Percentiles rank a stretch among this genome's conserved stretches.
Evolutionary conservation across 257 asterid species (phyloP).

Genomic region (Fraxinus quadrangulata): DNA sequence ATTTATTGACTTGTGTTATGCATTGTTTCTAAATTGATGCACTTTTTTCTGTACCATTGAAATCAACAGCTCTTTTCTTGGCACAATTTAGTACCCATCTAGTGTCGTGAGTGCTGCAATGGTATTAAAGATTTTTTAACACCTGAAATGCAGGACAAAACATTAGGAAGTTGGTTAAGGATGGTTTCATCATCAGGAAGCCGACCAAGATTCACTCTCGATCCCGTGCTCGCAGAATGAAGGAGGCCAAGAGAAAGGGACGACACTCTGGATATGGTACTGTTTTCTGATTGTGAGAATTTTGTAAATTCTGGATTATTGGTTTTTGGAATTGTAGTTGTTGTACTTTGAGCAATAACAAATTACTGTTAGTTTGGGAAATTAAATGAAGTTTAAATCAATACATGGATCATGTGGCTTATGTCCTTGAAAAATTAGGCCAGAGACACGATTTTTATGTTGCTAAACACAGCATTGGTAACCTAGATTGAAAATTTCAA

Average conservation of each 20-base stretch:
- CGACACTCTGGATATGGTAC: conserved; percentile 39
- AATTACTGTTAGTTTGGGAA: not conserved
- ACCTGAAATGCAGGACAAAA: conserved; percentile 36
- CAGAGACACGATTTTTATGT: not conserved
- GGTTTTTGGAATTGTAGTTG: not conserved
- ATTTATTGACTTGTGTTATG: not conserved
- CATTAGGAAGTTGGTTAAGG: conserved; percentile 49
- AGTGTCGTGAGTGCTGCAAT: not conserved
- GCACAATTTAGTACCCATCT: not conserved
- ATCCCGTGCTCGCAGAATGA: conserved; percentile 33
- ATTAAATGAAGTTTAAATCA: not conserved
- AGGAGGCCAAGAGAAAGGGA: conserved; percentile 33
- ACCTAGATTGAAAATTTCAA: not conserved
- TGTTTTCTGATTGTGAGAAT: not conserved
- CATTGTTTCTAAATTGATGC: not conserved
- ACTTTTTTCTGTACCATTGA: too few species aligned
- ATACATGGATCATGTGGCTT: not conserved
- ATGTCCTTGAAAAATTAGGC: not conserved
- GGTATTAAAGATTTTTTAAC: not conserved
- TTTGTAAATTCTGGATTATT: not conserved
- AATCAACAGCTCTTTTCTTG: too few species aligned
- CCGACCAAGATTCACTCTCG: conserved; percentile 33
- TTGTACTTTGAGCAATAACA: not conserved
- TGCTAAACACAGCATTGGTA: too few species aligned
- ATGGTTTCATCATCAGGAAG: conserved; percentile 24